These are phyloP conservation scores for Funneliformis geosporum DNA, from an alignment of 192 early-diverging fungal genomes.

Conservation along the genomic window DNA sequence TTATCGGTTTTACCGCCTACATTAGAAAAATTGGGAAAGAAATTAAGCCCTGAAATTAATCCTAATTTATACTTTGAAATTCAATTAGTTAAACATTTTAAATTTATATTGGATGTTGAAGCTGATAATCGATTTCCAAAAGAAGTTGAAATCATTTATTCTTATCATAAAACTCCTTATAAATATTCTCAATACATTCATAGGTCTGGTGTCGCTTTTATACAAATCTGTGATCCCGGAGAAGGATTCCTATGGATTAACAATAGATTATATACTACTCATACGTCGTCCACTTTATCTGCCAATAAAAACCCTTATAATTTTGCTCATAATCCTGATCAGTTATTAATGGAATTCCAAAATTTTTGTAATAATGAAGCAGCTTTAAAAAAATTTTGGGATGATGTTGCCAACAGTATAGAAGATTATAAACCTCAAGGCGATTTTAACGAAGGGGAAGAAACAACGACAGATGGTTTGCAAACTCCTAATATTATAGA, in stretches of 20 bases:
- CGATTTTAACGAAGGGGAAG: too few relatives aligned
- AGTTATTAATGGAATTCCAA: conserved; percentile 57
- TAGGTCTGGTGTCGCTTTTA: conserved; percentile 86
- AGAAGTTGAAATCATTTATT: conserved; percentile 54
- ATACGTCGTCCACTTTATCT: conserved; percentile 35
- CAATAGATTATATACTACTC: conserved; percentile 73
- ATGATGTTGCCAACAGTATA: conserved; percentile 38
- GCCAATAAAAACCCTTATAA: conserved; percentile 30
- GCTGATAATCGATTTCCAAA: conserved; percentile 75
- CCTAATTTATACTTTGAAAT: conserved; percentile 71
- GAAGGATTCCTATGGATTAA: conserved; percentile 88
- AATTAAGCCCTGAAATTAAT: conserved; percentile 45
- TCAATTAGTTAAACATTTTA: conserved; percentile 75
- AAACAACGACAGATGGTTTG: too few relatives aligned
- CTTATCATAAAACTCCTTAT: conserved; percentile 65
- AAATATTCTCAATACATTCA: conserved; percentile 90
- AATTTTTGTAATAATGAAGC: conserved; percentile 62
- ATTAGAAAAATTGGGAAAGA: conserved; percentile 44
- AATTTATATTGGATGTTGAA: conserved; percentile 94
- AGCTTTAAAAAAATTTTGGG: conserved; percentile 68
- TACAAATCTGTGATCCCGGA: conserved; percentile 78
- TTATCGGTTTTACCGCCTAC: conserved; percentile 66
- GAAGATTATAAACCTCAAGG: background rate
- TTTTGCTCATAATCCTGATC: conserved; percentile 57
- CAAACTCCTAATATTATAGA: too few relatives aligned